Evolutionary conservation across 1,284 basidiomycete genomes (phyloP).

Genomic region (Meripilus lineatus): DNA sequence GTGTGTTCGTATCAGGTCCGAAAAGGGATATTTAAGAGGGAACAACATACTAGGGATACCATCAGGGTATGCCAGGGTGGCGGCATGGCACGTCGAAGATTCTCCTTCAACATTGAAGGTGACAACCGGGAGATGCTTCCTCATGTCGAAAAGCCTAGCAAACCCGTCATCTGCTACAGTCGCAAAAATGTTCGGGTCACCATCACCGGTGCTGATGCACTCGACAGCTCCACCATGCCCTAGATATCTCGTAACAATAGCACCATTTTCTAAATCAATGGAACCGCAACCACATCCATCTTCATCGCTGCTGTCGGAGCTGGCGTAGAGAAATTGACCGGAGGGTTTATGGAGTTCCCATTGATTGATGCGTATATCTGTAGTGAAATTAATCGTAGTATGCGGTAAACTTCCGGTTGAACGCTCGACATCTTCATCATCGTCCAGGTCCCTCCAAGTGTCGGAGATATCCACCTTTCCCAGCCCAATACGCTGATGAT

Average conservation of each 20-base stretch:
- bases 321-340: not conserved
- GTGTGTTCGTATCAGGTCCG: not conserved
- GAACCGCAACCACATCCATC: no score
- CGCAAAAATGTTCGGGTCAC: slow-evolving; percentile 31
- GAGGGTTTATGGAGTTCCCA: not conserved
- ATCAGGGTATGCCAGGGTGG: slow-evolving; percentile 21
- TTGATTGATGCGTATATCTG: not conserved
- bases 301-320: no score
- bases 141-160: slow-evolving; percentile 34
- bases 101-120: slow-evolving; percentile 19
- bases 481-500: not conserved
- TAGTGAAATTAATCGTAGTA: not conserved
- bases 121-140: slow-evolving; percentile 23
- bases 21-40: not conserved
- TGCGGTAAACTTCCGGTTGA: not conserved
- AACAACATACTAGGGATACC: slow-evolving; percentile 22
- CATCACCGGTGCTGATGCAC: slow-evolving; percentile 28
- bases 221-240: slow-evolving; percentile 33
- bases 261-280: slow-evolving; percentile 31
- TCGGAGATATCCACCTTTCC: slow-evolving; percentile 1
- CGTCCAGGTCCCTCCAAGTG: not conserved
- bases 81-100: slow-evolving; percentile 13
- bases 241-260: slow-evolving; percentile 28
- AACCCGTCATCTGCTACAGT: slow-evolving; percentile 33
- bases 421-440: not conserved